Evolutionary conservation across 805 yeast genomes (phyloP).

Genomic region (Monosporozyma unispora): DNA sequence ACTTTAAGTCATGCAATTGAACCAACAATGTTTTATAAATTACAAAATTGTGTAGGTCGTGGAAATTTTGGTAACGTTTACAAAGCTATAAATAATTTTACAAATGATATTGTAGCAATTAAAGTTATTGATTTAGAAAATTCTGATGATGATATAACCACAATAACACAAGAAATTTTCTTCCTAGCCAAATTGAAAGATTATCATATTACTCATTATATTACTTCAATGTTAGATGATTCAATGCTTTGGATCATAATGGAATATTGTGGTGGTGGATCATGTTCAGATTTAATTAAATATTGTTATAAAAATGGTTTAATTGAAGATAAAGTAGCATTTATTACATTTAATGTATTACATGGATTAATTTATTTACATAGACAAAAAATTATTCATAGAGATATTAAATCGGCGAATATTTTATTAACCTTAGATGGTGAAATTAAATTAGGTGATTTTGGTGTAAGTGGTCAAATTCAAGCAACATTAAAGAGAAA

Average conservation of each 20-base stretch:
- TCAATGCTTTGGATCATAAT: conserved; percentile 78
- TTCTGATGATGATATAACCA: conserved; percentile 63
- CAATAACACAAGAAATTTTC: conserved; percentile 67
- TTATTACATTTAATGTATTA: conserved; percentile 53
- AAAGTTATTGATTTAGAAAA: conserved; percentile 78
- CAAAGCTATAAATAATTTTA: conserved; percentile 39
- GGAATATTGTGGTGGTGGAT: conserved; percentile 96
- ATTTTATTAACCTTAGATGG: conserved; percentile 65
- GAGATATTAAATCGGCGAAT: conserved; percentile 89
- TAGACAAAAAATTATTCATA: conserved; percentile 63
- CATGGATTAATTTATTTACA: conserved; percentile 74
- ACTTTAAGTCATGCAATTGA: conserved; percentile 6
- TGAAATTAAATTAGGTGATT: conserved; percentile 75
- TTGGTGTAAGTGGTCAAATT: conserved; percentile 86
- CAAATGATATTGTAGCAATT: conserved; percentile 58
- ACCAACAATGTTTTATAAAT: conserved; percentile 27
- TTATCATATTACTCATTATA: conserved; percentile 58
- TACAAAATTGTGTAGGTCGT: conserved; percentile 58
- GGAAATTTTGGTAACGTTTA: conserved; percentile 88
- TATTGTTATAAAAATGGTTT: conserved; percentile 24
- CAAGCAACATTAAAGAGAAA: conserved; percentile 54
- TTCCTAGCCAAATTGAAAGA: conserved; percentile 59
- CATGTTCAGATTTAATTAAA: conserved; percentile 68
- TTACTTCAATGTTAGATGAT: conserved; percentile 54
- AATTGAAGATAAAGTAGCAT: conserved; percentile 44